Evolutionary conservation across 495 filamentous ascomycete species (phyloP), one percentile per base, ranked within the genome.

Genomic region (Aspergillus conjunctus): DNA sequence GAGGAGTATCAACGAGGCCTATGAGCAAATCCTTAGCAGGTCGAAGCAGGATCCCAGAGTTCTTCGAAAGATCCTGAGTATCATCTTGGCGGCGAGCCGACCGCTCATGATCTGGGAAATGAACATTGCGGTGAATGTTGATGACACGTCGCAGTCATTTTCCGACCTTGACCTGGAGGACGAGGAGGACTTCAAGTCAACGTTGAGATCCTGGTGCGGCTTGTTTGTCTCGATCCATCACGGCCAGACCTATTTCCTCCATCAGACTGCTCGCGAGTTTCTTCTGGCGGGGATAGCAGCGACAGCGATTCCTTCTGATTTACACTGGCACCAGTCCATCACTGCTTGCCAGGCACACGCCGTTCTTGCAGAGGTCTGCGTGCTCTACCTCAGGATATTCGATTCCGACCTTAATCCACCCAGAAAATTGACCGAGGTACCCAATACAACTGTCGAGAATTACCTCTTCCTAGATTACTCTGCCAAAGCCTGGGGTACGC

Each of bases 401-500:
- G n/a, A 18, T 37, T 59, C 71, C 37, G 64, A 67, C 30, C 65
- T 79, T 75, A 33, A 63, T 79, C 1, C 53, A 72, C 63, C 68
- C 6, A 34, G 60, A 11, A 34, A 17, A 2, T 30, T 39, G 34
- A n/a, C 20, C 34, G 14, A 39, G 34, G 34, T 7, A 39, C 34
- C 34, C 14, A 14, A 39, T 39, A 7, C 7, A 14, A 39, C 14
- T 39, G 34, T 39, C 34, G 34, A 39, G 34, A 39, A 39, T 39
- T 14, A 39, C 34, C 34, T 39, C 7, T 39, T 39, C 14, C 14
- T 39, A 39, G 14, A 39, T 39, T 45, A 45, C 17, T 1, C 43
- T 7, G 10, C 43, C 14, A 45, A 6, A 45, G 17, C 12, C 43
- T 45, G 43, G 43, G 43, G 43, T 17, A 45, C 4, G 1, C 43